phyloP scores from a whole-genome alignment of 805 yeast genomes.

The Yamadazyma laniorum region DNA sequence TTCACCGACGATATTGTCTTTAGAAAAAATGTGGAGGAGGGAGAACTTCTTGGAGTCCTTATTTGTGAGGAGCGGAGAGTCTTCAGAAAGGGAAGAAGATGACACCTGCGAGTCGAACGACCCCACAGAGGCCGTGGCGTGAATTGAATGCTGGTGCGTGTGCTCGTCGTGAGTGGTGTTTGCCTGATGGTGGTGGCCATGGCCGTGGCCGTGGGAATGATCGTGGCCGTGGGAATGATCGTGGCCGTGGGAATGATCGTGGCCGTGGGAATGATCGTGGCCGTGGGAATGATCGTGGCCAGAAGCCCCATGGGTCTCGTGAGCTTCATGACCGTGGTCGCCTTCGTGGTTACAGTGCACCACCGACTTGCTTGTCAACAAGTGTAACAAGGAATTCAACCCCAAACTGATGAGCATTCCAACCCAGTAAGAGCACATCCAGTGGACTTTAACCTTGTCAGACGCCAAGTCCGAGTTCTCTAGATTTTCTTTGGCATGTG shows the following conservation, averaged over 20 bases:
- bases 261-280: not conserved
- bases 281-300: slow-evolving; percentile 14
- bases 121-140: not conserved
- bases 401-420: slow-evolving; percentile 63
- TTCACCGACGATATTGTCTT: slow-evolving; percentile 32
- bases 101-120: not conserved
- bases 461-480: slow-evolving; percentile 16
- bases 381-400: slow-evolving; percentile 67
- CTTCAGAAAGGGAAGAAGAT: not conserved
- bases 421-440: slow-evolving; percentile 46
- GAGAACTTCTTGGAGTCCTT: slow-evolving; percentile 1
- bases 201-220: slow-evolving; percentile 7
- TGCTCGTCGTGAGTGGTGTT: no score
- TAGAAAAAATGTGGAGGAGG: slow-evolving; percentile 6
- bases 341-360: slow-evolving; percentile 79
- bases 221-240: slow-evolving; percentile 1
- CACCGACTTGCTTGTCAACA: slow-evolving; percentile 73
- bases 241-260: slow-evolving; percentile 15
- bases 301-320: slow-evolving; percentile 12
- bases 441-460: slow-evolving; percentile 28
- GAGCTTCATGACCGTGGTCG: slow-evolving; percentile 14
- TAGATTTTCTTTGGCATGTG: slow-evolving; percentile 57
- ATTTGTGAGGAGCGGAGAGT: not conserved
- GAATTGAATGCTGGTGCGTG: no score
- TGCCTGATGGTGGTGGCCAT: not conserved